Evolutionary conservation across 2,329 filamentous ascomycete species (phyloP).

Genomic region (Coniochaeta hoffmannii): DNA sequence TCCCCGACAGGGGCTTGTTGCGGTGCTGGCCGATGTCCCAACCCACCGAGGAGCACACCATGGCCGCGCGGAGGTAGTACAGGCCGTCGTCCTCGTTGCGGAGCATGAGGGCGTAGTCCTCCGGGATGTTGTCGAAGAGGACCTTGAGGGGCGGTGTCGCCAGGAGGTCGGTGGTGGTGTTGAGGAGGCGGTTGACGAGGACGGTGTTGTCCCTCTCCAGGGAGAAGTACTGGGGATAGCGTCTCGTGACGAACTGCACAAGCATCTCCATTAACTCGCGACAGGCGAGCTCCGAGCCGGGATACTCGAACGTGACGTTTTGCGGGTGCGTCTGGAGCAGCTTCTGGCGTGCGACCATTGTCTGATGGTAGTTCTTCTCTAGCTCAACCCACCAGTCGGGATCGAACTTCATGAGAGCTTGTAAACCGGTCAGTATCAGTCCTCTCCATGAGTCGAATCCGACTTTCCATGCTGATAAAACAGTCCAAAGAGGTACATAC

Average conservation of each 20-base stretch:
- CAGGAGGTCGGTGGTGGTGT: constrained; percentile 52
- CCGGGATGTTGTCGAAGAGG: constrained; percentile 70
- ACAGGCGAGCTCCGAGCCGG: constrained; percentile 70
- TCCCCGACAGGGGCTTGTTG: constrained; percentile 59
- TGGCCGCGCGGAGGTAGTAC: constrained; percentile 68
- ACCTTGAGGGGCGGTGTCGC: constrained; percentile 59
- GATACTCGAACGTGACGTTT: constrained; percentile 58
- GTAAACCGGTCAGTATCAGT: background rate
- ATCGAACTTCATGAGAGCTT: constrained; percentile 72
- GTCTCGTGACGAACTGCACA: constrained; percentile 68
- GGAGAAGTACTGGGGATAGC: constrained; percentile 69
- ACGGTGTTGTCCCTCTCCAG: constrained; percentile 43
- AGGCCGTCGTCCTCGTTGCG: constrained; percentile 63
- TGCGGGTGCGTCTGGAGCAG: constrained; percentile 58
- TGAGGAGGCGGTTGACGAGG: constrained; percentile 63
- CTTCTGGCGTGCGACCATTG: constrained; percentile 60
- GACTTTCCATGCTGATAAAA: constrained; percentile 6
- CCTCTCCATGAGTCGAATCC: no score
- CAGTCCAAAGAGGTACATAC: constrained; percentile 41
- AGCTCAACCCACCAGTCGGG: constrained; percentile 86
- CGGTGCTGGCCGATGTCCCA: constrained; percentile 75
- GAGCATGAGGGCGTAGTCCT: constrained; percentile 75
- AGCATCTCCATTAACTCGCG: constrained; percentile 86
- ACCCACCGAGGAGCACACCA: constrained; percentile 72
- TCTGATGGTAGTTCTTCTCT: constrained; percentile 61